Evolutionary conservation across 768 basidiomycete species (phyloP), one percentile per base, ranked within the genome.

Genomic region (Podaxis rugospora): DNA sequence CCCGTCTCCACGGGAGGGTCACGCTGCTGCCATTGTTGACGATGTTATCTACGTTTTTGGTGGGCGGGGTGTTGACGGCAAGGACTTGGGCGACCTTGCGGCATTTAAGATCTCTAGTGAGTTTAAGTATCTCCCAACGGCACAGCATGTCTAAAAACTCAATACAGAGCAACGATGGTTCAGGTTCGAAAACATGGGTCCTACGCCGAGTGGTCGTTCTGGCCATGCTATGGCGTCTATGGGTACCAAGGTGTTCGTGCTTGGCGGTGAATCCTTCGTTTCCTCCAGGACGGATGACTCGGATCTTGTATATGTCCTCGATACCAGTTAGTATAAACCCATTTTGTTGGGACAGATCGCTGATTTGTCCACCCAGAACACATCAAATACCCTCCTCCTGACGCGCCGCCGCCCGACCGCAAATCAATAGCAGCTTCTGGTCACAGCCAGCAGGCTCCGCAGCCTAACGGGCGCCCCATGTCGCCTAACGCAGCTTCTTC

Each of bases 101-200:
- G 97, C 97, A 1, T 98, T 99, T 81, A 98, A 96, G 76, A 87
- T 99, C 62, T 88, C 93, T 9, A 98, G 96, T 98, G 66, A 69
- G 95, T 84, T 23, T 18, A 47, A 25, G 62, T 58, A 35, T 36
- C 27, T 27, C 51, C 50, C 16, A 14, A 21, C 25, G 32, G 5
- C 10, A 55, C 13, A n/a, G 6, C 55, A 44, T 49, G 56, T 51
- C 32, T 35, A n/a, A 35, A 23, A 56, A 65, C 53, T 65, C 55
- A 28, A 44, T 62, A 51, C 70, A 98, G 96, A 95, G 74, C 92
- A 94, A 69, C 83, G 97, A 66, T 99, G 97, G 97, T 99, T 95
- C 76, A 98, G 95, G 93, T 99, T 99, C 79, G 95, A 98, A 74
- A 97, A 98, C 70, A 99, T 99, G 97, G 97, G 97, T 0, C 96